A percentile compares a stretch with the other conserved stretches of the same genome.
phyloP scores from a whole-genome alignment of 2,329 filamentous ascomycete genomes.

The Coleophoma crateriformis region DNA sequence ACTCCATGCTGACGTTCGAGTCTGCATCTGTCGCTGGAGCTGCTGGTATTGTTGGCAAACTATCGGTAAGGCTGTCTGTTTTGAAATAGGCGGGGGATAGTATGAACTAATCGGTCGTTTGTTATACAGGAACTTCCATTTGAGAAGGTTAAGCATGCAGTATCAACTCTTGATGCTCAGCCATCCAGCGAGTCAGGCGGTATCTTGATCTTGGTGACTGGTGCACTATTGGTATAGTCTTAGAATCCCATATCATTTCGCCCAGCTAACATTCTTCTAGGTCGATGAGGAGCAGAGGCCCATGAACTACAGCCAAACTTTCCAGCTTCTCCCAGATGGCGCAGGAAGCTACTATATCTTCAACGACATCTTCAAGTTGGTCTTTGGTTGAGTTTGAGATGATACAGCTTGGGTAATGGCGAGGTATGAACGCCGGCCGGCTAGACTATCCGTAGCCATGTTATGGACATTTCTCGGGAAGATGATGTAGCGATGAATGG shows the following conservation, averaged over 20 bases:
- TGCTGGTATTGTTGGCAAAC: conserved; percentile 69
- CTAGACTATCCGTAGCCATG: conserved; percentile 4
- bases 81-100: no score
- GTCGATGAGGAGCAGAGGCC: conserved; percentile 80
- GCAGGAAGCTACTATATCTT: conserved; percentile 74
- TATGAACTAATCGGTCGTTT: neutral
- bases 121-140: conserved; percentile 66
- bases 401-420: neutral
- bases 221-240: conserved; percentile 65
- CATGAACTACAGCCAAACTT: conserved; percentile 87
- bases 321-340: conserved; percentile 72
- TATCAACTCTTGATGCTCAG: conserved; percentile 78
- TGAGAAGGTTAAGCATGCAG: conserved; percentile 71
- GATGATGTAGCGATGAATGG: conserved; percentile 9
- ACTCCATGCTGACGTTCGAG: conserved; percentile 95
- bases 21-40: conserved; percentile 59
- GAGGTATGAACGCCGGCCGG: no score
- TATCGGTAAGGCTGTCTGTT: conserved; percentile 51
- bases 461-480: conserved; percentile 13
- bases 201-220: conserved; percentile 85
- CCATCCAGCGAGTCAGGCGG: conserved; percentile 61
- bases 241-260: neutral
- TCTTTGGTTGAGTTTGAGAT: conserved; percentile 51
- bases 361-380: conserved; percentile 93
- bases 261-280: conserved; percentile 37